Percentiles rank a stretch among this genome's conserved stretches.
These are phyloP conservation scores for Epichloe festucae DNA, from an alignment of 2,329 filamentous ascomycete species.

Conservation along the genomic window DNA sequence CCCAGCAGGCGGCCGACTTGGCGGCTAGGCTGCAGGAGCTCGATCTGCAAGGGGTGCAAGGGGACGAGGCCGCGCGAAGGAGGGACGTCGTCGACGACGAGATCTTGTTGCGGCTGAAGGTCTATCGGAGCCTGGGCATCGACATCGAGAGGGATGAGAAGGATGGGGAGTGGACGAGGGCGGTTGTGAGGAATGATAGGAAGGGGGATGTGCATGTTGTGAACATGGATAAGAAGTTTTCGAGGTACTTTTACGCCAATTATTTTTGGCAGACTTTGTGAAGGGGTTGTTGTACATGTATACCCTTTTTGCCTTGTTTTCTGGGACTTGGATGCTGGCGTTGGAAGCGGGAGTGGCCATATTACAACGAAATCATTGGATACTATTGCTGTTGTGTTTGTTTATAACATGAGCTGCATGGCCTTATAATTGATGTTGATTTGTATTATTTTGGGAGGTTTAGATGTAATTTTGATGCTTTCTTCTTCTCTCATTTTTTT, in stretches of 20 bases:
- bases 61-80: conserved; percentile 23
- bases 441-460: too few species aligned
- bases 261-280: conserved; percentile 88
- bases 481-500: too few species aligned
- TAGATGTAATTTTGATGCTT: too few species aligned
- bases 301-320: neutral
- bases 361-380: too few species aligned
- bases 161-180: conserved; percentile 70
- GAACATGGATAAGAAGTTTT: conserved; percentile 87
- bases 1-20: conserved; percentile 63
- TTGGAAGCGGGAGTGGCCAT: too few species aligned
- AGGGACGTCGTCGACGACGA: conserved; percentile 46
- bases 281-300: neutral
- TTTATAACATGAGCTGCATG: too few species aligned
- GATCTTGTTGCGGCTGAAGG: conserved; percentile 64
- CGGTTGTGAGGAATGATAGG: conserved; percentile 69
- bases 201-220: conserved; percentile 88
- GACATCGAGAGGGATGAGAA: conserved; percentile 67
- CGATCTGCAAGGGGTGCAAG: conserved; percentile 78
- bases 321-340: too few species aligned
- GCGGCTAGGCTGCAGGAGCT: conserved; percentile 65
- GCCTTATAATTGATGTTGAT: too few species aligned
- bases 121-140: conserved; percentile 84
- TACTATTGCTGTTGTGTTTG: too few species aligned
- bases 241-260: conserved; percentile 82